phyloP scores from a whole-genome alignment of 148 eudicot genomes.

The Chenopodium quinoa region DNA sequence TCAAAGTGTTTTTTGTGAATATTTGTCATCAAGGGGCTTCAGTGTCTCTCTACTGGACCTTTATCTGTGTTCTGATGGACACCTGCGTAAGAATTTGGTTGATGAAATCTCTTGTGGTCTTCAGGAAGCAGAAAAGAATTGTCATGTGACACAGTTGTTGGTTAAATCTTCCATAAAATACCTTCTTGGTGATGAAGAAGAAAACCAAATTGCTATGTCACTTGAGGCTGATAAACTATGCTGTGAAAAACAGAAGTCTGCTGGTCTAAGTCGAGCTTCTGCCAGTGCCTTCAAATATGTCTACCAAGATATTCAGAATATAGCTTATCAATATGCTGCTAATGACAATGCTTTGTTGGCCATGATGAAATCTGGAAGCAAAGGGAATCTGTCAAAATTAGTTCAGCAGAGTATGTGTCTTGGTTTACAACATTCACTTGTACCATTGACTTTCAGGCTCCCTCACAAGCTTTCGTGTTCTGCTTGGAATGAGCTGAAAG shows the following conservation, averaged over 20 bases:
- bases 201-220: conserved; percentile 27
- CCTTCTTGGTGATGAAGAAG: conserved; percentile 42
- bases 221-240: conserved; percentile 43
- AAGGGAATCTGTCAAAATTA: conserved; percentile 62
- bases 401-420: conserved; percentile 91
- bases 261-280: conserved; percentile 67
- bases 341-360: conserved; percentile 60
- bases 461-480: conserved; percentile 72
- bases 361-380: conserved; percentile 88
- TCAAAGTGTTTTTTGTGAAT: conserved; percentile 80
- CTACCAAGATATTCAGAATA: conserved; percentile 66
- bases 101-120: conserved; percentile 70
- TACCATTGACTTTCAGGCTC: conserved; percentile 61
- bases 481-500: conserved; percentile 70
- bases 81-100: conserved; percentile 51
- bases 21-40: conserved; percentile 74
- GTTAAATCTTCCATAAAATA: conserved; percentile 47
- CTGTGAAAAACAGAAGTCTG: conserved; percentile 58
- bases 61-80: conserved; percentile 62
- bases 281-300: conserved; percentile 63
- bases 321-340: conserved; percentile 50
- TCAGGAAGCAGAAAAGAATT: conserved; percentile 62
- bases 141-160: conserved; percentile 57
- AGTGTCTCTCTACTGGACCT: conserved; percentile 85
- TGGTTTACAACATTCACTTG: conserved; percentile 75